These are phyloP conservation scores for Astrocystis sublimbata DNA, from an alignment of 495 filamentous ascomycete species.

Conservation along the genomic window DNA sequence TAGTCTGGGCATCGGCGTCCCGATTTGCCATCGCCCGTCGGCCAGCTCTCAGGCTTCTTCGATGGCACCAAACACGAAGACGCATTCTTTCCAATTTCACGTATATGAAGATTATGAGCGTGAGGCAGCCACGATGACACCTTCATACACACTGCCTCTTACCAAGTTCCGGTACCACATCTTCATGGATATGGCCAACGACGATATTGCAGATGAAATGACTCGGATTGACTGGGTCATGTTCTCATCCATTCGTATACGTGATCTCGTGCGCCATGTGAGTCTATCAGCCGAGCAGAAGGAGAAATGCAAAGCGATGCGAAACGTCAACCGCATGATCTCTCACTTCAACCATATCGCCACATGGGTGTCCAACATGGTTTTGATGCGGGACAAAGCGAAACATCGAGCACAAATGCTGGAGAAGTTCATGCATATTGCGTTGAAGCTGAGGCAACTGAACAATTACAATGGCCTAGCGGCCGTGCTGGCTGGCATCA, in stretches of 20 bases:
- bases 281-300: slow-evolving; percentile 69
- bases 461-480: slow-evolving; percentile 98
- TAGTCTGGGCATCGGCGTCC: slow-evolving; percentile 47
- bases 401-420: slow-evolving; percentile 88
- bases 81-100: slow-evolving; percentile 54
- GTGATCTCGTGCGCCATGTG: slow-evolving; percentile 90
- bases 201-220: slow-evolving; percentile 84
- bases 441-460: slow-evolving; percentile 77
- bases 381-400: slow-evolving; percentile 90
- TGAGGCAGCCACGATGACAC: slow-evolving; percentile 66
- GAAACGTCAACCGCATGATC: slow-evolving; percentile 90
- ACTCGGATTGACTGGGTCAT: slow-evolving; percentile 96
- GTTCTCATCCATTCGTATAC: slow-evolving; percentile 93
- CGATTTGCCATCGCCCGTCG: slow-evolving; percentile 45
- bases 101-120: slow-evolving; percentile 72
- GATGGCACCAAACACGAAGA: slow-evolving; percentile 22
- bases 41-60: slow-evolving; percentile 41
- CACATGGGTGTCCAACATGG: slow-evolving; percentile 85
- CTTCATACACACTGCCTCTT: slow-evolving; percentile 59
- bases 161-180: slow-evolving; percentile 80
- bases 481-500: slow-evolving; percentile 90
- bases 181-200: slow-evolving; percentile 77
- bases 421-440: slow-evolving; percentile 91
- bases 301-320: slow-evolving; percentile 75
- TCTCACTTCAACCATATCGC: slow-evolving; percentile 95